Evolutionary conservation across 352 stramenopile genomes (phyloP).

Genomic region (Pythium phragmiticola): DNA sequence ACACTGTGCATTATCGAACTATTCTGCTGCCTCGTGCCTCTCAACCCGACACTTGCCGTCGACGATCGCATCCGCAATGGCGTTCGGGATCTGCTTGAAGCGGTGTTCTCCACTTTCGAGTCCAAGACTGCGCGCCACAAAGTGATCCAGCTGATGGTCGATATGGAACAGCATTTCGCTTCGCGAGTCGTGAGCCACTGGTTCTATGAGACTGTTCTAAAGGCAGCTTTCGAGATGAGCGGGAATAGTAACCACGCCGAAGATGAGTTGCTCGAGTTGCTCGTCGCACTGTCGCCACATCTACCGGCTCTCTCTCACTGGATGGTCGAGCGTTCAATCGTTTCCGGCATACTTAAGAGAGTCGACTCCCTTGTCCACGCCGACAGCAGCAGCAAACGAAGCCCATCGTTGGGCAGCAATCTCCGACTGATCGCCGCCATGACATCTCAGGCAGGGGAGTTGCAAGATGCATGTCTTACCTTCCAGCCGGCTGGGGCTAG

Average conservation of each 20-base stretch:
- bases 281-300: constrained; percentile 6
- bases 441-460: not conserved
- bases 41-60: constrained; percentile 6
- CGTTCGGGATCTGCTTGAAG: not conserved
- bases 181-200: not conserved
- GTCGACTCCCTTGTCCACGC: not conserved
- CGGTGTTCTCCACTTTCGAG: not conserved
- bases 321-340: constrained; percentile 3
- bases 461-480: not conserved
- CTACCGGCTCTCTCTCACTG: not conserved
- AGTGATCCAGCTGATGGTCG: not conserved
- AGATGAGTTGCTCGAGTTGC: constrained; percentile 4
- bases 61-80: not conserved
- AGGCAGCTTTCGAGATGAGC: constrained; percentile 1
- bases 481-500: not conserved
- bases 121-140: not conserved
- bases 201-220: constrained; percentile 2
- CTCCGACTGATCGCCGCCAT: constrained; percentile 11
- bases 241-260: not conserved
- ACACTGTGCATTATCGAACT: constrained; percentile 13
- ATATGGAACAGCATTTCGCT: not conserved
- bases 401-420: not conserved
- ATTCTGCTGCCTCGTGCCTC: constrained; percentile 15
- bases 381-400: not conserved
- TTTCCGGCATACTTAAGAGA: not conserved